phyloP scores from a whole-genome alignment of 2,329 filamentous ascomycete species.

The Parafenestella ontariensis region DNA sequence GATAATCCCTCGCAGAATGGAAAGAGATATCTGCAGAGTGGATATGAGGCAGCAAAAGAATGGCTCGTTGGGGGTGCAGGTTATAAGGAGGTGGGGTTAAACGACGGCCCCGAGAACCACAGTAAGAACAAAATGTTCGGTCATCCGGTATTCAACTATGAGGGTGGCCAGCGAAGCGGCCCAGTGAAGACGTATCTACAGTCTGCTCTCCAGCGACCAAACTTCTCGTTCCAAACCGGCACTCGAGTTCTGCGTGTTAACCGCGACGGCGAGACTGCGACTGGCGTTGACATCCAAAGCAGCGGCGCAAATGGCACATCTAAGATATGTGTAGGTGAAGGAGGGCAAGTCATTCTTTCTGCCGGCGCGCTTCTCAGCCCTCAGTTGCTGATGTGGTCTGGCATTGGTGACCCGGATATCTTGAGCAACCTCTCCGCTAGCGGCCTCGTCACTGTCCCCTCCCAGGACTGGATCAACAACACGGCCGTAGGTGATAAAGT shows the following conservation, averaged over 20 bases:
- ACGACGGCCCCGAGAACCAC: conserved; percentile 51
- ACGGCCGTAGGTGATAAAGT: conserved; percentile 58
- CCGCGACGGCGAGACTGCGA: conserved; percentile 50
- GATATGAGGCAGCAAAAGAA: conserved; percentile 55
- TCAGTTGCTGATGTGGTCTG: conserved; percentile 50
- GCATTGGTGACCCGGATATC: conserved; percentile 40
- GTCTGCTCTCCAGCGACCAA: conserved; percentile 50
- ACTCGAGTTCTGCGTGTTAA: conserved; percentile 56
- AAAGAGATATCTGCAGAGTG: conserved; percentile 57
- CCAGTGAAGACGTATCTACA: conserved; percentile 60
- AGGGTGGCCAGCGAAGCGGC: conserved; percentile 59
- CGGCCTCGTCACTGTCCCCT: conserved; percentile 44
- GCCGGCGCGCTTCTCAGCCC: conserved; percentile 47
- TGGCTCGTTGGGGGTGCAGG: conserved; percentile 61
- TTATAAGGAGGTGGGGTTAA: conserved; percentile 58
- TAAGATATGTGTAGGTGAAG: conserved; percentile 30
- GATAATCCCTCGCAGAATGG: conserved; percentile 55
- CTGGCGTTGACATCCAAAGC: conserved; percentile 51
- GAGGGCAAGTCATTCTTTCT: conserved; percentile 40
- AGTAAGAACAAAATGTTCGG: conserved; percentile 58
- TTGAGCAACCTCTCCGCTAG: conserved; percentile 43
- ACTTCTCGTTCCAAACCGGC: conserved; percentile 51
- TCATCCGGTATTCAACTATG: conserved; percentile 58
- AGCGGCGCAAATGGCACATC: conserved; percentile 42
- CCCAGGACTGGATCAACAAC: conserved; percentile 59